A percentile compares a stretch with the other conserved stretches of the same genome.
phyloP scores from a whole-genome alignment of 805 yeast species.

The Yamadazyma kitorensis region DNA sequence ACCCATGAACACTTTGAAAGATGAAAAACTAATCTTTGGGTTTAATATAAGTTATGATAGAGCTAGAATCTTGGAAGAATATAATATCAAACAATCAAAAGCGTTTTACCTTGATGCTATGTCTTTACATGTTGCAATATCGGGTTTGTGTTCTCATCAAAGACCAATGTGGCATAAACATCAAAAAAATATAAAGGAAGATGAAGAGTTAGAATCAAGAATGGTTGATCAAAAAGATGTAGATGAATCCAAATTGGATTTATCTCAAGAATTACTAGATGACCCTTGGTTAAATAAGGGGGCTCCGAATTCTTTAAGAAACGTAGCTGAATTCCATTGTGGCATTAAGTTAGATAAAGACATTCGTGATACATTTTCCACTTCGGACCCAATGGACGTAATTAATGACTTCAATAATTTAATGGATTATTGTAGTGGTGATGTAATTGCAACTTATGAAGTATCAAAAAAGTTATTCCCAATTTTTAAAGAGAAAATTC shows the following conservation, averaged over 20 bases:
- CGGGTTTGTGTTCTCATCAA: conserved; percentile 92
- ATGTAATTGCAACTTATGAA: conserved; percentile 70
- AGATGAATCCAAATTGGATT: too few relatives aligned
- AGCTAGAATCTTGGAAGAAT: conserved; percentile 82
- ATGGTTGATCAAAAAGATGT: conserved; percentile 6
- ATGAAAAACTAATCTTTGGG: conserved; percentile 67
- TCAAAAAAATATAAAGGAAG: conserved; percentile 33
- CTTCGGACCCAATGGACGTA: conserved; percentile 52
- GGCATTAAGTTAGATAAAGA: conserved; percentile 63
- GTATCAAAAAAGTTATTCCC: conserved; percentile 73
- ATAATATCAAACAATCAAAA: conserved; percentile 59
- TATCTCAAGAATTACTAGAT: conserved; percentile 37
- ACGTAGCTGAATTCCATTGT: conserved; percentile 79
- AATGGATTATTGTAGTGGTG: conserved; percentile 80
- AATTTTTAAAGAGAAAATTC: conserved; percentile 60
- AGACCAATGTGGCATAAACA: conserved; percentile 72
- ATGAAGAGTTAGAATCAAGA: conserved; percentile 8
- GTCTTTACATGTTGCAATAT: conserved; percentile 86
- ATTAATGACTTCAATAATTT: conserved; percentile 55
- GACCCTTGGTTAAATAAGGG: conserved; percentile 87
- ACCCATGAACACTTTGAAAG: conserved; percentile 57
- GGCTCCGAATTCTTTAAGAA: conserved; percentile 73
- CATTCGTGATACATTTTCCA: conserved; percentile 61
- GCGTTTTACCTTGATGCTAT: conserved; percentile 87
- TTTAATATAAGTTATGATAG: conserved; percentile 91